These are phyloP conservation scores for Neurospora discreta DNA, from an alignment of 495 filamentous ascomycete genomes.

Conservation along the genomic window DNA sequence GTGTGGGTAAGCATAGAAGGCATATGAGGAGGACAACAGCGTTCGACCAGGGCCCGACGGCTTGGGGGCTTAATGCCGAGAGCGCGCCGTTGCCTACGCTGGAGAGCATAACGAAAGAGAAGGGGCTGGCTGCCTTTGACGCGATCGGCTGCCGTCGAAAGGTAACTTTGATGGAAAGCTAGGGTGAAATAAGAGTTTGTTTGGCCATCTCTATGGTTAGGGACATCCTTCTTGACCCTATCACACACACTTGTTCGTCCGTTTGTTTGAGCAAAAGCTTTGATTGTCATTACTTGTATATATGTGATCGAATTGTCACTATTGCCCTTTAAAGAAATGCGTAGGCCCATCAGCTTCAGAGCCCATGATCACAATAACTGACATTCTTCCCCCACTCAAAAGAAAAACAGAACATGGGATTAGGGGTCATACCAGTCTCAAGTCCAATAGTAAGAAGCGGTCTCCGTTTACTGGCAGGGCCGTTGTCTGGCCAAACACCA, in stretches of 20 bases:
- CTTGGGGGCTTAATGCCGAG: constrained; percentile 35
- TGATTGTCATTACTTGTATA: neutral
- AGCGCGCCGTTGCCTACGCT: constrained; percentile 3
- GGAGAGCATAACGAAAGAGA: neutral
- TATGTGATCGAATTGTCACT: neutral
- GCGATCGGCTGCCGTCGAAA: neutral
- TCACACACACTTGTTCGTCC: neutral
- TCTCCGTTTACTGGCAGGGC: neutral
- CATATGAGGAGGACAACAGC: constrained; percentile 48
- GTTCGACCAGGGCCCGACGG: constrained; percentile 30
- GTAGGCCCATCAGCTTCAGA: neutral
- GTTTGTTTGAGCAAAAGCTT: neutral
- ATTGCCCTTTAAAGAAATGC: neutral
- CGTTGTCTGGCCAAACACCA: neutral
- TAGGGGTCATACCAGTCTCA: neutral
- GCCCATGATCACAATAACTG: neutral
- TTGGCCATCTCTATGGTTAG: neutral
- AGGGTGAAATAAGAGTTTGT: neutral
- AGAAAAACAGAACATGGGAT: neutral
- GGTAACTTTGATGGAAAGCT: neutral
- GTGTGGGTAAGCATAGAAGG: constrained; percentile 37
- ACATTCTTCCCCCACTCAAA: neutral
- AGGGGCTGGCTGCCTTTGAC: neutral
- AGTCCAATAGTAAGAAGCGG: neutral
- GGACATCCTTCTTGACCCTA: neutral